Conservation (phyloP, 164 flowering plant species). For the Umbellularia californica region DNA sequence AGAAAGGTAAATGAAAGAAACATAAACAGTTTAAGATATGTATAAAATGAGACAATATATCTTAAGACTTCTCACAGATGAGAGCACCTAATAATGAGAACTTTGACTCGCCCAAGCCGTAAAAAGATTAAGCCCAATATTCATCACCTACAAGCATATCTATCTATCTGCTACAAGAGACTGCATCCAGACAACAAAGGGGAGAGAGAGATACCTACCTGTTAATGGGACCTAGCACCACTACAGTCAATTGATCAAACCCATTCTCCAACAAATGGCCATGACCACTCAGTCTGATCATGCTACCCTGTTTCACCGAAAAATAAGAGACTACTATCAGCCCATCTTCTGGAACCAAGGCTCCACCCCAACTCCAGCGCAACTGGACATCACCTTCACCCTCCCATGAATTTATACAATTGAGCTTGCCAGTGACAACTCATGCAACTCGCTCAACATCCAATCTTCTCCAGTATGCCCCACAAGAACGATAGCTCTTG, state of each 20-base stretch:
- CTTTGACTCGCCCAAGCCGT: too few relatives aligned
- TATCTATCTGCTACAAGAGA: neutral
- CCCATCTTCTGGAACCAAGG: neutral
- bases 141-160: too few relatives aligned
- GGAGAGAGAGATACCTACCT: neutral
- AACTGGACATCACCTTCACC: neutral
- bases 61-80: too few relatives aligned
- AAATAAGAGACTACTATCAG: neutral
- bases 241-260: neutral
- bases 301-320: neutral
- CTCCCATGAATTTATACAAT: conserved; percentile 14
- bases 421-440: conserved; percentile 65
- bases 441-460: conserved; percentile 85
- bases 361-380: neutral
- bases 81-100: too few relatives aligned
- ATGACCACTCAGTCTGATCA: neutral
- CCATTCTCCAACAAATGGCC: neutral
- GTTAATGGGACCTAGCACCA: neutral
- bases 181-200: neutral
- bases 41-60: too few relatives aligned
- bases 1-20: too few relatives aligned
- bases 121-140: too few relatives aligned
- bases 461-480: conserved; percentile 20
- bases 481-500: too few relatives aligned
- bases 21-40: too few relatives aligned